Percentiles rank a stretch among this genome's conserved stretches.
These are phyloP conservation scores for Kodamaea fukazawae DNA, from an alignment of 805 yeast species.

Conservation along the genomic window DNA sequence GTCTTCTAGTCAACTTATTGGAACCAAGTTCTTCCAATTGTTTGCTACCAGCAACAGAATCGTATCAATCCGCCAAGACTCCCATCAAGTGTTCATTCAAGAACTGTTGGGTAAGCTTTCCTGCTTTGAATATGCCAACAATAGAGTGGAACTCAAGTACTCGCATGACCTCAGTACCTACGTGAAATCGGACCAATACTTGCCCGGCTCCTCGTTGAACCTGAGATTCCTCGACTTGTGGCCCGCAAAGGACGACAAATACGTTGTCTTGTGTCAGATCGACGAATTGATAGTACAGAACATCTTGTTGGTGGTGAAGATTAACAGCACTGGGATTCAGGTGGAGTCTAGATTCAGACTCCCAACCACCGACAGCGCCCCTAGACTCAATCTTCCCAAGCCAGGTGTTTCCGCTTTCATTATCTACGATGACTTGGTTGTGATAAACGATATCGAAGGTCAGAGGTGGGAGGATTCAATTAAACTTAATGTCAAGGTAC, in stretches of 20 bases:
- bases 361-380: slow-evolving; percentile 31
- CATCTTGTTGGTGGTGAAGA: no score
- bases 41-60: slow-evolving; percentile 26
- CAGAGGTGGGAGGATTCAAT: slow-evolving; percentile 83
- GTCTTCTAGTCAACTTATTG: slow-evolving; percentile 30
- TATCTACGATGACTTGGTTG: slow-evolving; percentile 49
- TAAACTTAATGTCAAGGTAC: slow-evolving; percentile 45
- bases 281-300: slow-evolving; percentile 10
- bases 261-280: slow-evolving; percentile 38
- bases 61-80: slow-evolving; percentile 45
- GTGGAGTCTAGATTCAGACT: no score
- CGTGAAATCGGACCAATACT: slow-evolving; percentile 38
- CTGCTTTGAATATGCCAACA: no score
- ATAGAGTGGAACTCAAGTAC: slow-evolving; percentile 15
- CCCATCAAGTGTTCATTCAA: slow-evolving; percentile 21
- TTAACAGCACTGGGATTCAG: no score
- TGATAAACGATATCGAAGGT: slow-evolving; percentile 59
- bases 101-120: slow-evolving; percentile 45
- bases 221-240: slow-evolving; percentile 63
- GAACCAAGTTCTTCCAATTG: slow-evolving; percentile 4
- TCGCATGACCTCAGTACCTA: slow-evolving; percentile 31
- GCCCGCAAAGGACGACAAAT: slow-evolving; percentile 38
- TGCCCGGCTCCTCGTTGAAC: slow-evolving; percentile 46
- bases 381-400: slow-evolving; percentile 53
- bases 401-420: slow-evolving; percentile 63